Evolutionary conservation across 495 filamentous ascomycete genomes (phyloP), one percentile per base, ranked within the genome.

Genomic region (Aspergillus funiculosus): DNA sequence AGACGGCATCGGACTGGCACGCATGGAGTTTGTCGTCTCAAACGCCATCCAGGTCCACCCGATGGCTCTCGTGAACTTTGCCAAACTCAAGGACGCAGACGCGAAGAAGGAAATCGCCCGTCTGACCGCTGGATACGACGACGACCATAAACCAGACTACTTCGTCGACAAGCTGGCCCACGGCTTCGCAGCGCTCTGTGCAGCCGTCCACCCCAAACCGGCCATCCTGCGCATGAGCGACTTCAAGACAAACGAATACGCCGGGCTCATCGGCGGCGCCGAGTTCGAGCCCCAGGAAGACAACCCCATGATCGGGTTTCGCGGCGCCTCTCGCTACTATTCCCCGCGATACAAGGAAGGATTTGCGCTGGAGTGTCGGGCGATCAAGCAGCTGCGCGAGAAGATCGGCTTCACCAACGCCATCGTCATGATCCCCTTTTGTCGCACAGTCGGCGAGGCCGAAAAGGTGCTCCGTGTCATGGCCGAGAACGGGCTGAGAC

Each of bases 231-330:
- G 64, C 27, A 43, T 68, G 44, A 65, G 62, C 46, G 64, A 68
- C 49, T 68, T 66, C 57, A 68, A 68, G 42, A 68, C 64, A 1
- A 68, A 65, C 46, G 64, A 66, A 39, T 68, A 68, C 49, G 62
- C 64, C 1, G 44, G 51, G 26, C 62, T 68, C 18, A 54, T 68
- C 39, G 64, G 64, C 20, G 64, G 64, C 17, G 42, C 54, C 28
- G 58, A 63, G 39, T 66, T 68, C 39, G 64, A 68, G 52, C 62
- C 64, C 0, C 10, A 31, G 14, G 62, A 64, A 36, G 58, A 68
- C 13, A 68, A 64, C 41, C 64, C 64, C 6, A 68, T 68, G 62
- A 40, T 68, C 20, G 64, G 64, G 11, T 66, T 68, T 49, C 62
- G 62, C 13, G 64, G 64, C 35, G 64, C 64, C 2, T 66, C 62